Conservation (phyloP, 352 stramenopile genomes). For the Pythium aquatile region DNA sequence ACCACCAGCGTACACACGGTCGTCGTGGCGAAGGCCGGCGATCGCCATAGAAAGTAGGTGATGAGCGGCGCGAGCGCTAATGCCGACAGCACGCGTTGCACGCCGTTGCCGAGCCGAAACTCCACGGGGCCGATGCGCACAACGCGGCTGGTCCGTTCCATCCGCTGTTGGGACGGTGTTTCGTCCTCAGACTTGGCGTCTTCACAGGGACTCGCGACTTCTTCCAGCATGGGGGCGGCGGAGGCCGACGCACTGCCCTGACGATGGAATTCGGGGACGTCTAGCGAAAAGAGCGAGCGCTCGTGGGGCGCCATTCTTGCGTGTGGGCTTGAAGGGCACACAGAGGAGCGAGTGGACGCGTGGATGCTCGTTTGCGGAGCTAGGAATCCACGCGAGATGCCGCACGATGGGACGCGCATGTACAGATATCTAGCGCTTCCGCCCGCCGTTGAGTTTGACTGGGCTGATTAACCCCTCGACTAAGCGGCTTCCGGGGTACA, state of each 20-base stretch:
- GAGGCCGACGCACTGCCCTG: conserved; percentile 17
- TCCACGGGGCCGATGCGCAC: neutral
- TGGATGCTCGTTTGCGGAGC: neutral
- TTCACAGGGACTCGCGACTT: conserved; percentile 9
- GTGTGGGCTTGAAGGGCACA: neutral
- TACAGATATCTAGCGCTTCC: neutral
- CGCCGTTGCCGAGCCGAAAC: conserved; percentile 35
- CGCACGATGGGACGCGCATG: neutral
- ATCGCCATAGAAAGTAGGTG: conserved; percentile 70
- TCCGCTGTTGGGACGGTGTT: neutral
- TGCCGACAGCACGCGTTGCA: conserved; percentile 66
- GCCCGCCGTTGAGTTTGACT: neutral
- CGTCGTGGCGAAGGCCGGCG: conserved; percentile 62
- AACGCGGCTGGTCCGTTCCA: neutral
- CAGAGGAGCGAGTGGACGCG: neutral
- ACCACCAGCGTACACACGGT: conserved; percentile 48
- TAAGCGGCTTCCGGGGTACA: neutral
- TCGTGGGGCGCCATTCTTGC: neutral
- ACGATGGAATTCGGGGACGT: conserved; percentile 1
- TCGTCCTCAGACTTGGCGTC: conserved; percentile 10
- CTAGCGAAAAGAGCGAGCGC: neutral
- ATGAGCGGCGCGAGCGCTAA: conserved; percentile 53
- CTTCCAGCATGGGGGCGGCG: conserved; percentile 13
- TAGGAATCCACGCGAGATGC: neutral
- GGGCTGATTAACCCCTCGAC: conserved; percentile 1